phyloP scores from a whole-genome alignment of 768 basidiomycete species.

The Suillus americanus region DNA sequence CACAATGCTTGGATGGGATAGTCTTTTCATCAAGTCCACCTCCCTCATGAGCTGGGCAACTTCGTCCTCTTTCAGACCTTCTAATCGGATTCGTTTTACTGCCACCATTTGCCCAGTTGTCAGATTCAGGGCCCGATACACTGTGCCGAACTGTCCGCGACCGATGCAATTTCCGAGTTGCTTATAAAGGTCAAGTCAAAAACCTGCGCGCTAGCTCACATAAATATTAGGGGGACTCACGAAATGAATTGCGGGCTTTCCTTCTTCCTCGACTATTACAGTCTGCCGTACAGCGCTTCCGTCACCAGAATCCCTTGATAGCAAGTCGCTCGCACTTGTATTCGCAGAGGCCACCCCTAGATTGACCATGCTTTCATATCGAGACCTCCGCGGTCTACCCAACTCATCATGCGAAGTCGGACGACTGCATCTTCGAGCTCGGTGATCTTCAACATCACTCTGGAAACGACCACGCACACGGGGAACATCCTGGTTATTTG shows the following conservation, averaged over 20 bases:
- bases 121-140: constrained; percentile 92
- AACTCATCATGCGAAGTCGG: constrained; percentile 72
- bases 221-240: constrained; percentile 51
- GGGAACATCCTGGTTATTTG: constrained; percentile 36
- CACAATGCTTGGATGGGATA: constrained; percentile 94
- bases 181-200: constrained; percentile 39
- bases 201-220: constrained; percentile 11
- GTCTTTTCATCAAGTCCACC: constrained; percentile 87
- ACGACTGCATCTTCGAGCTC: constrained; percentile 48
- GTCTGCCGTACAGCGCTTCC: constrained; percentile 65
- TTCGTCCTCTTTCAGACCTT: constrained; percentile 89
- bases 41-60: constrained; percentile 91
- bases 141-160: constrained; percentile 94
- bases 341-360: constrained; percentile 51
- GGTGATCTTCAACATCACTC: constrained; percentile 67
- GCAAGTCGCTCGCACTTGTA: constrained; percentile 65
- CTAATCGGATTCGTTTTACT: constrained; percentile 92
- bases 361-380: constrained; percentile 76
- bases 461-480: constrained; percentile 63
- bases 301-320: constrained; percentile 61
- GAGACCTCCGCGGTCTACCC: constrained; percentile 53
- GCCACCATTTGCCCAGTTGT: constrained; percentile 98
- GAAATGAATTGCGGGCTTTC: constrained; percentile 76
- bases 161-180: constrained; percentile 99
- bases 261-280: constrained; percentile 77